These are phyloP conservation scores for Maudiozyma saulgeensis DNA, from an alignment of 805 yeast species.

Conservation along the genomic window DNA sequence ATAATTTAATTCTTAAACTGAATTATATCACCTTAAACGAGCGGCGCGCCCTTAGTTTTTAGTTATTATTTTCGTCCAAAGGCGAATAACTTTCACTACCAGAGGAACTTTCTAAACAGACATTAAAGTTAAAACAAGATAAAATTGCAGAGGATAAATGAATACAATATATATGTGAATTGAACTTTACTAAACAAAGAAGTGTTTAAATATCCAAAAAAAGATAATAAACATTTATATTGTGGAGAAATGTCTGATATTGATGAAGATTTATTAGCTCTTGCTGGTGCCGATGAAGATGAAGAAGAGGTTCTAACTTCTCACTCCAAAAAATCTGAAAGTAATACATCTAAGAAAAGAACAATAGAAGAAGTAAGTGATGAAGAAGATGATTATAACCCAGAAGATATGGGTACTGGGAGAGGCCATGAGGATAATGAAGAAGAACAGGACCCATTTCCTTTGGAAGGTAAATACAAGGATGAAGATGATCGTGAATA, in stretches of 20 bases:
- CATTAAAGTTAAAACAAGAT: no score
- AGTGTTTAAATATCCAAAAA: no score
- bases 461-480: slow-evolving; percentile 83
- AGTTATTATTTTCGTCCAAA: no score
- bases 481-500: slow-evolving; percentile 66
- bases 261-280: slow-evolving; percentile 91
- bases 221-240: no score
- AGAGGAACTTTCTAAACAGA: no score
- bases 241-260: slow-evolving; percentile 56
- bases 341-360: slow-evolving; percentile 27
- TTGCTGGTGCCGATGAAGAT: slow-evolving; percentile 72
- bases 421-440: slow-evolving; percentile 30
- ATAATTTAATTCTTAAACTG: no score
- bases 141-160: no score
- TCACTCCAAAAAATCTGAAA: slow-evolving; percentile 24
- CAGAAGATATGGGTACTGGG: slow-evolving; percentile 13
- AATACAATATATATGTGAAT: no score
- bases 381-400: slow-evolving; percentile 33
- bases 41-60: no score
- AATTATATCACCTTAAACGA: no score
- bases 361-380: slow-evolving; percentile 25
- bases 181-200: no score
- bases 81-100: no score
- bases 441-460: slow-evolving; percentile 57
- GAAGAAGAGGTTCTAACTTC: slow-evolving; percentile 30